A percentile compares a stretch with the other conserved stretches of the same genome.
Conservation (phyloP, 352 stramenopile species). For the Phytophthora idaei region DNA sequence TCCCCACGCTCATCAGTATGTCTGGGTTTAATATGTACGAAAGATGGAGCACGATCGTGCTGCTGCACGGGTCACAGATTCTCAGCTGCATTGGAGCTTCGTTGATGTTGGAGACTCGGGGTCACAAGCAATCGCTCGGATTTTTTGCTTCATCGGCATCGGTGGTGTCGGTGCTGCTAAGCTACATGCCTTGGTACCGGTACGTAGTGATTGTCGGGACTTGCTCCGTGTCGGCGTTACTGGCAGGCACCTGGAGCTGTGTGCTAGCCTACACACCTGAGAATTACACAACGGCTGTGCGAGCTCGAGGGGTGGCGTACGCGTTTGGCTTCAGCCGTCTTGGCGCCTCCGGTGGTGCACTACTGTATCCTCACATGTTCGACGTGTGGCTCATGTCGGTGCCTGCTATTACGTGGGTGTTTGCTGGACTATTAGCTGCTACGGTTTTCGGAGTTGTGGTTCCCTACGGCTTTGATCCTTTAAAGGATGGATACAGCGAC, state of each 20-base stretch:
- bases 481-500: background rate
- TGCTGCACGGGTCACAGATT: conserved; percentile 29
- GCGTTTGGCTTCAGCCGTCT: conserved; percentile 34
- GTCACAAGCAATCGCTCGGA: conserved; percentile 29
- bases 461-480: conserved; percentile 22
- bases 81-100: conserved; percentile 25
- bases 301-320: conserved; percentile 28
- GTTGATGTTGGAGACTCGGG: conserved; percentile 19
- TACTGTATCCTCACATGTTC: conserved; percentile 43
- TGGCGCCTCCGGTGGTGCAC: conserved; percentile 19
- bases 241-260: conserved; percentile 30
- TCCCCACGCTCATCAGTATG: conserved; percentile 42
- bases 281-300: conserved; percentile 18
- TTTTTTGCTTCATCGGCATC: conserved; percentile 14
- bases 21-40: conserved; percentile 44
- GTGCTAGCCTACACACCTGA: conserved; percentile 34
- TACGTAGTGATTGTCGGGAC: conserved; percentile 25
- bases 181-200: conserved; percentile 35
- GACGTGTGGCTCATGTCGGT: conserved; percentile 41
- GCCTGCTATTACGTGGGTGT: conserved; percentile 34
- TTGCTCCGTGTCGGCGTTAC: conserved; percentile 20
- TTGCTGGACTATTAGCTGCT: conserved; percentile 25
- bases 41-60: conserved; percentile 24
- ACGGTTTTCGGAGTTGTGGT: conserved; percentile 26
- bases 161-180: conserved; percentile 23